A percentile compares a stretch with the other conserved stretches of the same genome.
These are phyloP conservation scores for Rachicladosporium sp. DNA, from an alignment of 2,329 filamentous ascomycete genomes.

Conservation along the genomic window DNA sequence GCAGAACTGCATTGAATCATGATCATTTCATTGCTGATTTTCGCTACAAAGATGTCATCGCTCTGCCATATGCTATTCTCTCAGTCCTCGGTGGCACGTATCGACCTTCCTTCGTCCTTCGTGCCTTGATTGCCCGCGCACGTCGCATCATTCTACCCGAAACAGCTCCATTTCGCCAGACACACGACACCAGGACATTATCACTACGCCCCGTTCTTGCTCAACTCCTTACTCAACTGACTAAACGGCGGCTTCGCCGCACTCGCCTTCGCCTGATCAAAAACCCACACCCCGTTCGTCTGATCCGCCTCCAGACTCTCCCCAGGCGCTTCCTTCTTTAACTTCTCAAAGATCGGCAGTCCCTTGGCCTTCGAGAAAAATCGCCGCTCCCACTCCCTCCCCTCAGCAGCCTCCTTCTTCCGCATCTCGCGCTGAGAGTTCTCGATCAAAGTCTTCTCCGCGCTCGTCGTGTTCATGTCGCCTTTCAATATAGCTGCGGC, in stretches of 20 bases:
- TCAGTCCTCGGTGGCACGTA: too few species aligned
- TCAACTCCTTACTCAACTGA: constrained; percentile 14
- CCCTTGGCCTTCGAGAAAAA: constrained; percentile 53
- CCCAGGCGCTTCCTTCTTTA: constrained; percentile 32
- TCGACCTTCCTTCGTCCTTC: too few species aligned
- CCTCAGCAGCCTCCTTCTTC: constrained; percentile 61
- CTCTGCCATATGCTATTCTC: too few species aligned
- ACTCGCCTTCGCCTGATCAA: constrained; percentile 43
- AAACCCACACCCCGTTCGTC: constrained; percentile 60
- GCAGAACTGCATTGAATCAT: too few species aligned
- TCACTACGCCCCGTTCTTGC: constrained; percentile 8
- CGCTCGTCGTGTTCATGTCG: constrained; percentile 68
- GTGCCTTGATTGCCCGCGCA: too few species aligned
- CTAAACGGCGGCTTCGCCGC: constrained; percentile 20
- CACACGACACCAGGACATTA: constrained; percentile 2
- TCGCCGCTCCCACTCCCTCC: constrained; percentile 64
- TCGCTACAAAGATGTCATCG: too few species aligned
- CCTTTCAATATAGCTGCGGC: constrained; percentile 66
- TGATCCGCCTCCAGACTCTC: constrained; percentile 45
- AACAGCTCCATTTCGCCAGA: too few species aligned
- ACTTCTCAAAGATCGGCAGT: constrained; percentile 34
- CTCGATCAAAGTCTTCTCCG: constrained; percentile 81
- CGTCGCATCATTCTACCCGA: neutral
- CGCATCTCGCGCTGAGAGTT: constrained; percentile 71
- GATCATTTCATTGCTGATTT: too few species aligned